Base-by-base conservation (phyloP, 495 filamentous ascomycete genomes). In the Hyaloscypha hepaticicola region DNA sequence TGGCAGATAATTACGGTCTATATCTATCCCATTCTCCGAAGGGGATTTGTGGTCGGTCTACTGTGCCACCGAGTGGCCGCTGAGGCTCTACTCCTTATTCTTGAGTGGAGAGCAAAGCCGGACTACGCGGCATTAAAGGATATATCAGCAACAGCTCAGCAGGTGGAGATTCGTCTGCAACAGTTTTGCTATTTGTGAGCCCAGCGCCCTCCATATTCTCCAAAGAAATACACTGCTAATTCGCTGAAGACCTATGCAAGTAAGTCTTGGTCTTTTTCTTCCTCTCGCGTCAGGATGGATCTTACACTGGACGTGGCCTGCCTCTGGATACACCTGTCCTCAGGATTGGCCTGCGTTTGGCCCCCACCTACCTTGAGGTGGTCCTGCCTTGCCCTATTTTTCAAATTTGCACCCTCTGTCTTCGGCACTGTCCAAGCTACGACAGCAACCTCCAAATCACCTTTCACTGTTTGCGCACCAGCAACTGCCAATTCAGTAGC, bases 141-240 rank as follows among this genome's bases (percentile, higher is more conserved):
- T 74, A 87, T 97, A 16, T 97, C 93, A 38, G 95, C 95, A 14
- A 97, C 94, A 1, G 96, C 95, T n/a, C 95, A 98, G 73, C 95
- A 99, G 74, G 88, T 98, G 34, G 95, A 99, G 76, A 97, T 99
- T 69, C 90, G 95, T 4, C 83, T 99, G 21, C 93, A 97, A 73
- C 95, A 99, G 72, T 98, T 98, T 75, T 98, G 95, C 76, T 99
- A 98, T 74, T 98, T 93, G 94, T 96, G 94, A 25, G 8, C 9
- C 8, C 31, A 58, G 12, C 31, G 1, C 38, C 6, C 19, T 45
- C 7, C 12, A 8, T 16, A 4, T 4, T 45, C 6, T 45, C 38
- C 16, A 9, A 34, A 34, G 5, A 16, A 45, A 45, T 45, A 45
- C 16, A 16, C 12, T 45, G 38, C 38, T 45, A 45, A 45, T 45